Base-by-base conservation (phyloP, 352 stramenopile species). In the Globisporangium barbulae region DNA sequence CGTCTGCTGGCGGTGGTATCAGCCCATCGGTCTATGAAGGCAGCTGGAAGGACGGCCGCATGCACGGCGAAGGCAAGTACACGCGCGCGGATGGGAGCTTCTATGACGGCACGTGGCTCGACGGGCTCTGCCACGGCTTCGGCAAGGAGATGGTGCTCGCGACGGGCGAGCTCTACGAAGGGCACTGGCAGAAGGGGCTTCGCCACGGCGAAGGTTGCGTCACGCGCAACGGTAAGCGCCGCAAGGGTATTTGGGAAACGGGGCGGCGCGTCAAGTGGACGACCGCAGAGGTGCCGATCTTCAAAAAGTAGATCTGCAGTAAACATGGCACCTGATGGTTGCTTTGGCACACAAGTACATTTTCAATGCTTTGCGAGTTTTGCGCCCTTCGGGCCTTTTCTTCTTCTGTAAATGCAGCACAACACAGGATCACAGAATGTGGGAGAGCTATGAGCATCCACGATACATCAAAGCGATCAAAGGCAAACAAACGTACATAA, bases 41-140 rank as follows among this genome's bases (percentile, higher is more conserved):
- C 0, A 42, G 71, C n/a, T 91, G 83, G 83, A 71, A 71, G 15
- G 69, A 89, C 47, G 81, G 83, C 1, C 72, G 81, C 9, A 90
- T 91, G 76, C 72, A 89, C 39, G 83, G 83, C n/a, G 59, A 85
- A 13, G 83, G 83, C 54, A 88, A 81, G 41, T 90, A 90, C 65
- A 84, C 72, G 13, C 75, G 75, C 13, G 62, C 61, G 2, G 81
- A 88, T 49, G 79, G 79, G 17, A 79, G 76, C 28, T 89, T 86
- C 65, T 90, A 90, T 53, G 77, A 91, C 48, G 83, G 83, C 35
- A 69, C 68, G 42, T 90, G 83, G 83, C 59, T 81, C 25, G 71
- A 91, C 28, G 83, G 83, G 2, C 68, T 90, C 35, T 64, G 65
- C 13, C 76, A 91, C 31, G 83, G 83, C 22, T 67, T 78, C 3